Evolutionary conservation across 768 basidiomycete genomes (phyloP), one percentile per base, ranked within the genome.

Genomic region (Atractiella rhizophila): DNA sequence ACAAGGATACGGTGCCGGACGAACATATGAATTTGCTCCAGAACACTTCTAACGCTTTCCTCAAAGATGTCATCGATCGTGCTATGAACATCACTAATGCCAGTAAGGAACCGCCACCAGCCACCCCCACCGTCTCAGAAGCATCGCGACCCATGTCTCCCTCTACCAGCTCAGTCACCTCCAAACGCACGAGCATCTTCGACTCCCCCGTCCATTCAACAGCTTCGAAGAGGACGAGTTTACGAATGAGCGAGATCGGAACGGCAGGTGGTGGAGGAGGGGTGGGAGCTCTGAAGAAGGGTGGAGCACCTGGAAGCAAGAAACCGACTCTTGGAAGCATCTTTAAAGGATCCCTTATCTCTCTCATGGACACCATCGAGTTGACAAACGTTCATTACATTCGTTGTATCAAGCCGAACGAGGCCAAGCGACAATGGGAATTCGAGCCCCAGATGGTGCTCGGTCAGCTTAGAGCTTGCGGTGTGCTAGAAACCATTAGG

Each of bases 311-410:
- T 28, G 44, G 70, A 1, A 67, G 68, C n/a, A 74, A 66, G 60
- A 98, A 98, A 57, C 91, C 86, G 1, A 98, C 91, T 0, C 77
- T 96, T 49, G 91, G 88, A 20, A 86, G 81, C 5, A 98, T 98
- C 57, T 98, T 98, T 69, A 98, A 98, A 57, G 72, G 76, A 2
- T 94, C 86, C 0, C 63, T 98, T 39, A 76, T 79, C 56, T 76
- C 71, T 35, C 64, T 98, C 32, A 98, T 98, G 88, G 85, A 91
- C 28, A 98, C 91, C 0, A 74, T 98, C 49, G 76, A 80, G 53
- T 76, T 80, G 44, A 98, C 91, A 11, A 94, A 98, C 53, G 91
- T 94, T 1, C 91, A 98, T 56, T 98, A 98, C 56, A 98, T 98
- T 55, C 73, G 91, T 35, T 98, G 91, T 59, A 96, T 98, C 65